Evolutionary conservation across 1,139 yeast species (phyloP), one percentile per base, ranked within the genome.

Genomic region (Saccharomyces hybrid): DNA sequence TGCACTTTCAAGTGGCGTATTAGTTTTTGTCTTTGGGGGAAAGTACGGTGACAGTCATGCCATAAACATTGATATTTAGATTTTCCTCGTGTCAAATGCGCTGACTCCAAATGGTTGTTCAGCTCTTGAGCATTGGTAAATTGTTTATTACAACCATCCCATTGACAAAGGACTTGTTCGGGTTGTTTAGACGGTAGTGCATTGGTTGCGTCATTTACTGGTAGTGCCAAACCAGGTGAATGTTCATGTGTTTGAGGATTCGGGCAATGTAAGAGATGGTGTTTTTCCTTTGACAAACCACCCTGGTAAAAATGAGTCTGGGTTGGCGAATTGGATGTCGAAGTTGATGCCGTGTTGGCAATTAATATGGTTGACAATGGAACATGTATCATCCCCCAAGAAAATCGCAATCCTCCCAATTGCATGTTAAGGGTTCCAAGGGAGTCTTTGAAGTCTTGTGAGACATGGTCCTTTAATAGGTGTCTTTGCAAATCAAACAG

Each of bases 1-100:
- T 93, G 99, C 2, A 86, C 84, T 67, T 87, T 95, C 50, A 93
- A 73, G 71, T 93, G 99, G 50, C 99, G 80, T 28, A 86, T 72
- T 16, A 90, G 75, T 69, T 93, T 93, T 64, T 93, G 99, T 46
- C 95, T 77, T 67, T 93, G 98, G 16, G 80, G 73, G 65, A 93
- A 93, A 49, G 75, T 75, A 49, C 97, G 80, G 19, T 79, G 80
- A 69, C 99, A 93, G 2, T 82, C 86, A 6, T 77, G 71, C 99
- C 99, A 93, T 52, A 71, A 65, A 68, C 99, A 93, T 28, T 71
- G 68, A 64, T 93, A 91, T 26, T 74, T 71, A 1, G 86, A 79
- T 65, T 85, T 80, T 1, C 97, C 91, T 11, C 85, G 79, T 2
- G 88, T 88, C 16, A 91, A 75, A 68, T 93, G 98, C 14, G 71